phyloP scores from a whole-genome alignment of 2,329 filamentous ascomycete genomes.

The Lecanicillium sp. region DNA sequence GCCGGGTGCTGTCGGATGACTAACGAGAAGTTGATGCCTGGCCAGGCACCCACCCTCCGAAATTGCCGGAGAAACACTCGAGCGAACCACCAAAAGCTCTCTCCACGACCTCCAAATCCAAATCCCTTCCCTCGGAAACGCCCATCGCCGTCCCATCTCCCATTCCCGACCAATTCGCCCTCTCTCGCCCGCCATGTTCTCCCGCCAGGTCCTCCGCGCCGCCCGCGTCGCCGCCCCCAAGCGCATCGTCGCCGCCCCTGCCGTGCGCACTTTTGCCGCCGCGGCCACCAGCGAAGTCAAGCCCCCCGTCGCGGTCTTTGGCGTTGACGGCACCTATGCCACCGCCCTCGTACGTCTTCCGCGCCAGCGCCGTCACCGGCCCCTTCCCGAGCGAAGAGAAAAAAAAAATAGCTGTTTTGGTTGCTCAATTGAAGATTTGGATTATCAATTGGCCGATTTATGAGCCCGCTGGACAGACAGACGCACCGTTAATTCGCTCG shows the following conservation, averaged over 20 bases:
- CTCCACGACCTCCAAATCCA: constrained; percentile 24
- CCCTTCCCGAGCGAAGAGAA: neutral
- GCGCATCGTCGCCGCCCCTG: constrained; percentile 44
- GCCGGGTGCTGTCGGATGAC: constrained; percentile 13
- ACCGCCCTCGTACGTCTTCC: constrained; percentile 78
- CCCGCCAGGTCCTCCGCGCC: constrained; percentile 53
- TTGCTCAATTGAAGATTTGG: constrained; percentile 17
- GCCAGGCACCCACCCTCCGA: constrained; percentile 36
- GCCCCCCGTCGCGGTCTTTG: constrained; percentile 87
- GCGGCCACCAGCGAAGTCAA: constrained; percentile 61
- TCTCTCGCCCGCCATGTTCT: constrained; percentile 43
- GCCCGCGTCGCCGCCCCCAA: constrained; percentile 55
- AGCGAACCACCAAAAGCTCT: constrained; percentile 29
- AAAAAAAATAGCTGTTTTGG: too few species aligned
- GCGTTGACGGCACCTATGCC: constrained; percentile 96
- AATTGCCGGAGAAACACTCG: constrained; percentile 34
- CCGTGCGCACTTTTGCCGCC: constrained; percentile 75
- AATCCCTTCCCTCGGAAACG: constrained; percentile 7
- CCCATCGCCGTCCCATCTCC: constrained; percentile 21
- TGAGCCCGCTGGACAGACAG: too few species aligned
- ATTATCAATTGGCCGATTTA: too few species aligned
- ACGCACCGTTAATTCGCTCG: neutral
- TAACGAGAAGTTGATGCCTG: constrained; percentile 32
- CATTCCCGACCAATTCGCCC: constrained; percentile 20
- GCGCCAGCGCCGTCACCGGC: too few species aligned